Evolutionary conservation across 129 eudicot species (phyloP), one percentile per base, ranked within the genome.

Genomic region (Tagetes patula): DNA sequence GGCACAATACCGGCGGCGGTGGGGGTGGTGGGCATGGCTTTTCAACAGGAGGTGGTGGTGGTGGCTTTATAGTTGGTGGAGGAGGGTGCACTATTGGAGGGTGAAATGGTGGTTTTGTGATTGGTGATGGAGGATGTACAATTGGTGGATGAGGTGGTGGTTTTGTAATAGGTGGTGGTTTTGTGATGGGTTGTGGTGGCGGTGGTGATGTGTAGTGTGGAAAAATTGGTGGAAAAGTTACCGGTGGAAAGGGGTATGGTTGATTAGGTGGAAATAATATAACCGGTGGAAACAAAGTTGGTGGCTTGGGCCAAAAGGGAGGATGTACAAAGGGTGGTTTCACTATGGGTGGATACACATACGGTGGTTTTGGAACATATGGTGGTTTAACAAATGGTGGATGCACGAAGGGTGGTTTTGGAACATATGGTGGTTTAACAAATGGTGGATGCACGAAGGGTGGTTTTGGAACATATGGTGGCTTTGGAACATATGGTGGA

Each of bases 121-220:
- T 10, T 3, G 14, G 69, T 73, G 70, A 47, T 2, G 78, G 75
- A 8, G 37, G 65, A 9, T 20, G 11, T 27, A 30, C 39, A 20
- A 39, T 0, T 39, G 75, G 75, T 39, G 75, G 75, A 54, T 20
- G 64, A 52, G 75, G 56, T 40, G 77, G 69, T 8, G 77, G 77
- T 34, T 71, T 72, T 31, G 27, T 73, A 30, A 71, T 37, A 0
- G 68, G 49, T 3, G 66, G 14, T 32, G 38, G 40, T 48, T 36
- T 39, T 37, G 27, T 38, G 0, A 39, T 31, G 0, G 67, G 67
- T 20, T 20, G 27, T 11, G 76, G 68, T 31, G 76, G 80, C 14
- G 80, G 80, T 55, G 76, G 81, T 60, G 81, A 49, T 61, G 46
- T 2, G 0, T 77, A 77, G 71, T 48, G 62, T 69, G 81, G 81